phyloP scores from a whole-genome alignment of 768 basidiomycete species.

The Russula olivacea region DNA sequence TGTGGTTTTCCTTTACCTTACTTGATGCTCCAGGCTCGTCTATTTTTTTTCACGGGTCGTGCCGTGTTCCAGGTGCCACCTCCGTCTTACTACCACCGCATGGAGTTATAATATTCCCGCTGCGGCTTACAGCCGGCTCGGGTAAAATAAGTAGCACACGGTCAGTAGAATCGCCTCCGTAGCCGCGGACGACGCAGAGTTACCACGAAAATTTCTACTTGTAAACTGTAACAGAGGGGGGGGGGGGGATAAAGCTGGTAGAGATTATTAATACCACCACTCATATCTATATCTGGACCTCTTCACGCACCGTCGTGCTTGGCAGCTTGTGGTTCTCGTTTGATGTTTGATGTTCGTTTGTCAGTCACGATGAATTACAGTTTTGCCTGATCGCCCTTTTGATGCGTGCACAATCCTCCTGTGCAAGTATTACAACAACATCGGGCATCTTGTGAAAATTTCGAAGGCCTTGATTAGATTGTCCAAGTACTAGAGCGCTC shows the following conservation, averaged over 20 bases:
- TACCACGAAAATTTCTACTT: not conserved
- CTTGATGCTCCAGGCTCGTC: not conserved
- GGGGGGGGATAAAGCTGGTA: not conserved
- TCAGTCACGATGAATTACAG: not conserved
- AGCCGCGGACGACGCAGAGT: conserved; percentile 11
- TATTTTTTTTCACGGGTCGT: not conserved
- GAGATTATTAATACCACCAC: not conserved
- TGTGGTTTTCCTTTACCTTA: not conserved
- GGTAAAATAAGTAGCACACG: not conserved
- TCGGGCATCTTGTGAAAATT: conserved; percentile 8
- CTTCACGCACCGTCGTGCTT: not conserved
- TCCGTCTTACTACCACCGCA: conserved; percentile 9
- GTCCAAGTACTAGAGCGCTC: not conserved
- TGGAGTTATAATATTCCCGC: conserved; percentile 5
- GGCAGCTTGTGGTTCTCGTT: conserved; percentile 1
- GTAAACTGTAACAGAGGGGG: not conserved
- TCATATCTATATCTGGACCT: not conserved
- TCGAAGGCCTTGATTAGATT: conserved; percentile 13
- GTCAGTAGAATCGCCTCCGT: conserved; percentile 4
- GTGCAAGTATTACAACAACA: conserved; percentile 8
- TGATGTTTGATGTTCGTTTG: conserved; percentile 7
- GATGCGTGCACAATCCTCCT: conserved; percentile 14
- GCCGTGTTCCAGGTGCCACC: conserved; percentile 11
- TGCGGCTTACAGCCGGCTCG: conserved; percentile 24
- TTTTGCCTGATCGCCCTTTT: conserved; percentile 16